These are phyloP conservation scores for Eucalyptus sp. DNA, from an alignment of 345 rosid species.

Conservation along the genomic window DNA sequence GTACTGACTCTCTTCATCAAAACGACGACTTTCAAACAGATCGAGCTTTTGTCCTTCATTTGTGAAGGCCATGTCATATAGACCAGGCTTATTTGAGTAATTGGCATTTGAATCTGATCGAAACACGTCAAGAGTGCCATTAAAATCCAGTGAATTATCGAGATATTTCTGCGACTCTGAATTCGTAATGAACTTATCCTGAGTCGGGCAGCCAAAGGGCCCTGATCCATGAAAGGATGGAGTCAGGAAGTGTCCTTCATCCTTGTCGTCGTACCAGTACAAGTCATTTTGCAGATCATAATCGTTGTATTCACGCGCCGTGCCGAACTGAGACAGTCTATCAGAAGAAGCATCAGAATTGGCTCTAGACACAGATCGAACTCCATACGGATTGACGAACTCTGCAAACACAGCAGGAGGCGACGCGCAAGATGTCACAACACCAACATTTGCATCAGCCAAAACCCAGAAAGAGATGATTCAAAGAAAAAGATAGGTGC, in stretches of 20 bases:
- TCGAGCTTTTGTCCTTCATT: conserved; percentile 4
- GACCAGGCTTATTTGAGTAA: conserved; percentile 48
- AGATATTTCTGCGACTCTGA: conserved; percentile 16
- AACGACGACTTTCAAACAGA: conserved; percentile 7
- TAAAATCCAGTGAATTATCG: conserved; percentile 17
- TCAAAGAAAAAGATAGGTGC: neutral
- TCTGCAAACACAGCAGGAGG: conserved; percentile 23
- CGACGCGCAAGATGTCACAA: neutral
- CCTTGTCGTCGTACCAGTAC: conserved; percentile 44
- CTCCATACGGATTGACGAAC: conserved; percentile 87
- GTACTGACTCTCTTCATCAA: conserved; percentile 2
- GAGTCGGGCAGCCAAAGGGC: conserved; percentile 42
- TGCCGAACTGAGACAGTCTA: conserved; percentile 69
- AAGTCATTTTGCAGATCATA: conserved; percentile 52
- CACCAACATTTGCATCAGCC: neutral
- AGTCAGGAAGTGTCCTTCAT: conserved; percentile 61
- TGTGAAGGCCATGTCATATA: conserved; percentile 3
- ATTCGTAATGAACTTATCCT: conserved; percentile 68
- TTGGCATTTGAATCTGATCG: conserved; percentile 17
- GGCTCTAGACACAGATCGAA: conserved; percentile 35
- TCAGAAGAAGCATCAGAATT: conserved; percentile 60
- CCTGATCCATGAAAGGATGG: conserved; percentile 50
- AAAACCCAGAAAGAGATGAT: neutral
- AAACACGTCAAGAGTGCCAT: conserved; percentile 28
- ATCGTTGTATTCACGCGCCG: conserved; percentile 73